Evolutionary conservation across 257 asterid species (phyloP).

Genomic region (Ballota nigra): DNA sequence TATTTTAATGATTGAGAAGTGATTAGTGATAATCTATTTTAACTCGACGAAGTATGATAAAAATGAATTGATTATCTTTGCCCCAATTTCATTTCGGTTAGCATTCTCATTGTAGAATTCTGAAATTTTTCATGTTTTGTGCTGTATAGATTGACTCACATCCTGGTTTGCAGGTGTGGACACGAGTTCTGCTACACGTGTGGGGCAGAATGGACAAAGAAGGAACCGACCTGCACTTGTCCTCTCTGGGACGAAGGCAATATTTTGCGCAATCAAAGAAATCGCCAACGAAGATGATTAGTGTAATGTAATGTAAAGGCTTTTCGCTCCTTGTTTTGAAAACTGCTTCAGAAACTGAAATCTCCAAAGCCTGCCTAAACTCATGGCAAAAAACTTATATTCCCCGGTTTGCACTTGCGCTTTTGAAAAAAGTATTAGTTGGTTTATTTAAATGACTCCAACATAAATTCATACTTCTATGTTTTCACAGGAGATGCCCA

Average conservation of each 20-base stretch:
- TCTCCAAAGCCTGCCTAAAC: not conserved
- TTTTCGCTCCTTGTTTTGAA: not conserved
- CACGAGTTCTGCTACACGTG: slow-evolving; percentile 68
- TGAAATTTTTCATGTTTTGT: not conserved
- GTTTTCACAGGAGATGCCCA: not conserved
- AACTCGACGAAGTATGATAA: no score
- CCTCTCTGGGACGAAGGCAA: slow-evolving; percentile 47
- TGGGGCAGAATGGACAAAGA: slow-evolving; percentile 64
- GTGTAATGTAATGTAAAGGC: not conserved
- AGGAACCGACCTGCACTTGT: slow-evolving; percentile 56
- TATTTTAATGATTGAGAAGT: no score
- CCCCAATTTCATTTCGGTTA: no score
- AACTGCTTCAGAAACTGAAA: not conserved
- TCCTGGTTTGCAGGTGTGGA: slow-evolving; percentile 50
- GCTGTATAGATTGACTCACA: not conserved
- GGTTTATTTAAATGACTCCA: no score
- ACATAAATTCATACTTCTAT: no score
- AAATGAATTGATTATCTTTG: no score
- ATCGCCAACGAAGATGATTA: not conserved
- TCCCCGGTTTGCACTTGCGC: no score
- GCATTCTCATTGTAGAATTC: no score
- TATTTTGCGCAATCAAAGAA: slow-evolving; percentile 18
- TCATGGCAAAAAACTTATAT: no score
- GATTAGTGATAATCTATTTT: no score
- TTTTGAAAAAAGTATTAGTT: no score